Percentiles rank a stretch among this genome's conserved stretches.
These are phyloP conservation scores for Coemansia sp. DNA, from an alignment of 192 early-diverging fungal genomes.

Conservation along the genomic window DNA sequence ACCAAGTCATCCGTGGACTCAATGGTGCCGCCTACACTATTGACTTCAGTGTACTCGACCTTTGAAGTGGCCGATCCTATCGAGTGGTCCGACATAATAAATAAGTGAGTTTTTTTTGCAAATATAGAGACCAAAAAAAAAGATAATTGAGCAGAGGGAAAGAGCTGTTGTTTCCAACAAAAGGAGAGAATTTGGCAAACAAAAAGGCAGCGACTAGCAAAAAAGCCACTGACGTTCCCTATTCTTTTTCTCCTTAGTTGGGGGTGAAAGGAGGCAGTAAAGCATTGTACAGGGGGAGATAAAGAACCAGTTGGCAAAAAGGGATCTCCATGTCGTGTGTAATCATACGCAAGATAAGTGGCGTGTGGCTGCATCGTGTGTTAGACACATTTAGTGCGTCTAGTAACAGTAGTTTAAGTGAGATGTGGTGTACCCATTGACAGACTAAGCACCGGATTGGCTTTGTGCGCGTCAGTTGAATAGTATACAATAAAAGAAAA, in stretches of 20 bases:
- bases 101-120: not conserved
- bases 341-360: not conserved
- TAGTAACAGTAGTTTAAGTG: not conserved
- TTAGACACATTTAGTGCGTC: not conserved
- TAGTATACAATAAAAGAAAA: not conserved
- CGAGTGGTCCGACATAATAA: not conserved
- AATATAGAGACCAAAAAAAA: not conserved
- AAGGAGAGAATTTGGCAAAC: not conserved
- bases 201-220: not conserved
- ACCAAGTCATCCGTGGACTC: not conserved
- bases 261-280: not conserved
- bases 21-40: not conserved
- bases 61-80: constrained; percentile 34
- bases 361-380: constrained; percentile 3
- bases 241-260: not conserved
- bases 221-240: not conserved
- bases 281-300: constrained; percentile 2
- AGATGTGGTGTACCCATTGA: not conserved
- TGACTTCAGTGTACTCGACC: constrained; percentile 36
- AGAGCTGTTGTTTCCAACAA: not conserved
- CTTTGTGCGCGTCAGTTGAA: not conserved
- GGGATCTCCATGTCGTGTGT: not conserved
- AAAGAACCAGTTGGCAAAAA: not conserved
- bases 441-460: not conserved
- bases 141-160: not conserved